These are phyloP conservation scores for Dothideomycetes sp. DNA, from an alignment of 2,329 filamentous ascomycete species.

Conservation along the genomic window DNA sequence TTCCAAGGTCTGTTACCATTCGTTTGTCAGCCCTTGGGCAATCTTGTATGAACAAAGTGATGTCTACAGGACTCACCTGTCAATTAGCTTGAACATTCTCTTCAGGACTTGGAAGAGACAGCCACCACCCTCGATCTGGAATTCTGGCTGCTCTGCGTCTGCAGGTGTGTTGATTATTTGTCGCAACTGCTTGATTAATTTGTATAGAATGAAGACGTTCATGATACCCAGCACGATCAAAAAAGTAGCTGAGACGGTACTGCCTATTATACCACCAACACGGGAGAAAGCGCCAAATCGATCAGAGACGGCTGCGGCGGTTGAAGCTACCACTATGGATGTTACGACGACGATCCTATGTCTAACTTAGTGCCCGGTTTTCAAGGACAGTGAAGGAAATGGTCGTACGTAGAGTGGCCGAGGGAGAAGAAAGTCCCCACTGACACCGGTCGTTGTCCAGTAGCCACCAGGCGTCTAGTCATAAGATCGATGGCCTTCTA, in stretches of 20 bases:
- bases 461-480: constrained; percentile 79
- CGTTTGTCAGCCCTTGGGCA: neutral
- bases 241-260: constrained; percentile 74
- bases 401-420: constrained; percentile 66
- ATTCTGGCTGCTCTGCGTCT: constrained; percentile 35
- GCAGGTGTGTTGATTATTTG: constrained; percentile 44
- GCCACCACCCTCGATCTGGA: constrained; percentile 68
- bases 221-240: constrained; percentile 72
- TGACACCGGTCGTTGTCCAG: constrained; percentile 76
- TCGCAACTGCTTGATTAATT: constrained; percentile 60
- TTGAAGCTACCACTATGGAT: constrained; percentile 84
- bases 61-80: constrained; percentile 33
- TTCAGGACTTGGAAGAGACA: constrained; percentile 64
- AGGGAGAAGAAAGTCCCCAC: constrained; percentile 93
- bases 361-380: neutral
- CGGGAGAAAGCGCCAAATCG: constrained; percentile 72
- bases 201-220: constrained; percentile 78
- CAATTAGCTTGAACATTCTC: constrained; percentile 64
- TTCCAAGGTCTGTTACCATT: constrained; percentile 61
- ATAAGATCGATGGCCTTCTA: constrained; percentile 77
- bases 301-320: constrained; percentile 69
- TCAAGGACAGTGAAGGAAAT: neutral
- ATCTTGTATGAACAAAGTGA: neutral
- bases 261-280: constrained; percentile 83
- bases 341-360: constrained; percentile 71